phyloP scores from a whole-genome alignment of 2,329 filamentous ascomycete species.

The Venturia oleaginea region DNA sequence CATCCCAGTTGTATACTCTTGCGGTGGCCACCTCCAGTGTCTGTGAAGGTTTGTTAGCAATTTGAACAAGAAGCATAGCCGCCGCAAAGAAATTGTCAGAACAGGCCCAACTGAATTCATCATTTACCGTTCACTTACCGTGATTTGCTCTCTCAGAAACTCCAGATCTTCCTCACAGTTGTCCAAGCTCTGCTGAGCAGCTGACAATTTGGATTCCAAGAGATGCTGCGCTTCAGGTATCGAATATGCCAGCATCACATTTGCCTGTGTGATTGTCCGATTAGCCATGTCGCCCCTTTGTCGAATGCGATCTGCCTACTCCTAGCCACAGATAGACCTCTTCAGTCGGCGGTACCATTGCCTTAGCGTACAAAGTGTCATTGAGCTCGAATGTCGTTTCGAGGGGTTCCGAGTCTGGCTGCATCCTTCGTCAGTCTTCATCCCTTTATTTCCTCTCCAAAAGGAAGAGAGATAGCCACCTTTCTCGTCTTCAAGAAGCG shows the following conservation, averaged over 20 bases:
- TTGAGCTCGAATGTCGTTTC: constrained; percentile 95
- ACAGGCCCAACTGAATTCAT: background rate
- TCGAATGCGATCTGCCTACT: constrained; percentile 38
- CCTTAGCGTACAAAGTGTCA: constrained; percentile 89
- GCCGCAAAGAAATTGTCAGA: background rate
- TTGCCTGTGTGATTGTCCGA: constrained; percentile 49
- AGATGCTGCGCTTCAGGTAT: constrained; percentile 77
- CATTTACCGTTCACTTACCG: constrained; percentile 46
- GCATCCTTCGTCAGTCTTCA: constrained; percentile 13
- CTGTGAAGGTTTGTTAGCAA: constrained; percentile 37
- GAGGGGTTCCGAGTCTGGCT: constrained; percentile 54
- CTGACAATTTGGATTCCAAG: constrained; percentile 64
- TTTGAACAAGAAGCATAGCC: background rate
- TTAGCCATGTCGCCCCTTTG: background rate
- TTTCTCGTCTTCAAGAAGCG: constrained; percentile 70
- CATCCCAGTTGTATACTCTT: constrained; percentile 98
- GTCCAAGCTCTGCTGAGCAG: constrained; percentile 68
- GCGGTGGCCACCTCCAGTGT: constrained; percentile 95
- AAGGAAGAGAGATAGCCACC: constrained; percentile 38
- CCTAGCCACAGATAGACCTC: constrained; percentile 98
- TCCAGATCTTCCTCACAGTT: constrained; percentile 96
- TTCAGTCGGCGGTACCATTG: constrained; percentile 68
- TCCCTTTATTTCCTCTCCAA: constrained; percentile 23
- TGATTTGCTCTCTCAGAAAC: constrained; percentile 93
- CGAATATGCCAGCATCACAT: constrained; percentile 95